Conservation (phyloP, 2,329 filamentous ascomycete species). For the Zasmidium angulare region DNA sequence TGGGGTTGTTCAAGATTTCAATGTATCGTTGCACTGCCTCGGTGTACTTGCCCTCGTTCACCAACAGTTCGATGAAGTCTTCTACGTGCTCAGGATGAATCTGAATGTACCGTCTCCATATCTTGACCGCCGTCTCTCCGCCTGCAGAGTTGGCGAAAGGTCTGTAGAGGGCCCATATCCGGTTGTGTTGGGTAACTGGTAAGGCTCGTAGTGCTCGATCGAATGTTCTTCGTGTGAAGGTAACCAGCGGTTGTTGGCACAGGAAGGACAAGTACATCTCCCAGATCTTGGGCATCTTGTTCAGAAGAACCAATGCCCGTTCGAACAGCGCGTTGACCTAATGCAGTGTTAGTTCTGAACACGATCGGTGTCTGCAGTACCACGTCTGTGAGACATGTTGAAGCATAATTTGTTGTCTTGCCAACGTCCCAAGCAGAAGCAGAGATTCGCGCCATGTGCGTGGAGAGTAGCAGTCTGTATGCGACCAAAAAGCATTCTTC, state of each 20-base stretch:
- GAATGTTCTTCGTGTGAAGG: conserved; percentile 80
- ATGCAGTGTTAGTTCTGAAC: not conserved
- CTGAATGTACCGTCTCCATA: conserved; percentile 96
- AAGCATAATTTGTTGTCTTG: not conserved
- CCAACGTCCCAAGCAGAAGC: not conserved
- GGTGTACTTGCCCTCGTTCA: conserved; percentile 79
- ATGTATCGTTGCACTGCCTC: conserved; percentile 92
- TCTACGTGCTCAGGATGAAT: conserved; percentile 93
- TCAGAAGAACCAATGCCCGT: conserved; percentile 84
- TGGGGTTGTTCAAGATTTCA: conserved; percentile 83
- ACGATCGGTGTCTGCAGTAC: not conserved
- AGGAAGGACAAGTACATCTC: conserved; percentile 94
- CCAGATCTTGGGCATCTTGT: conserved; percentile 99
- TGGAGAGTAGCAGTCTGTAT: not conserved
- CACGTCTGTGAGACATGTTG: not conserved
- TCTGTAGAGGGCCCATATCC: conserved; percentile 90
- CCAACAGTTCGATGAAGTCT: conserved; percentile 87
- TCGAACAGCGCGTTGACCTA: conserved; percentile 88
- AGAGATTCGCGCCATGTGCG: not conserved
- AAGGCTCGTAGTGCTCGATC: conserved; percentile 88
- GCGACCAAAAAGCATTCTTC: no score
- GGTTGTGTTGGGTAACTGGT: conserved; percentile 90
- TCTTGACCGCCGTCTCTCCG: conserved; percentile 84
- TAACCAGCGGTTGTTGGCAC: conserved; percentile 87
- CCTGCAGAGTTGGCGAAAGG: conserved; percentile 89